Evolutionary conservation across 2,329 filamentous ascomycete species (phyloP).

Genomic region (Colletotrichum musae): DNA sequence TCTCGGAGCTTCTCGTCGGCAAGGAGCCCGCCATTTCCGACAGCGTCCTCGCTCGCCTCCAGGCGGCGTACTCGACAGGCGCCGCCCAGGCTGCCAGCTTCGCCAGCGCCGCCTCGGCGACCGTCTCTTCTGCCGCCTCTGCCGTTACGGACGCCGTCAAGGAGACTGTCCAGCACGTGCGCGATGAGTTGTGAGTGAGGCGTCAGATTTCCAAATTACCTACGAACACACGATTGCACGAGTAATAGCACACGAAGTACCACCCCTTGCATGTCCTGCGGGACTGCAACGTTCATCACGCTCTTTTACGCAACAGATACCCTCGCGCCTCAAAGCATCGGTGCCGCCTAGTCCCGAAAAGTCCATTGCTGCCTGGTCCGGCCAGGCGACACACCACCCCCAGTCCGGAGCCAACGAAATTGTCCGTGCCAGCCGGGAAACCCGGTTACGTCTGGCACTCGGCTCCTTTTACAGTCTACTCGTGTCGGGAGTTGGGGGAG

Average conservation of each 20-base stretch:
- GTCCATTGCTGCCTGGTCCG: conserved; percentile 37
- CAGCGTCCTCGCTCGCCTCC: conserved; percentile 80
- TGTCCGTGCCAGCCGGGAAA: not conserved
- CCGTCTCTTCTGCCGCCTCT: conserved; percentile 38
- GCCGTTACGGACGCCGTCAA: conserved; percentile 59
- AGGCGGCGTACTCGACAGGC: conserved; percentile 79
- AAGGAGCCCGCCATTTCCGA: conserved; percentile 88
- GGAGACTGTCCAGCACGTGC: conserved; percentile 52
- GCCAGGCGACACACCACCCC: conserved; percentile 9
- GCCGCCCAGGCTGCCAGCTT: conserved; percentile 66
- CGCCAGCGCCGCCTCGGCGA: conserved; percentile 52
- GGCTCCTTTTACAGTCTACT: conserved; percentile 1
- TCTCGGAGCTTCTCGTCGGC: conserved; percentile 82
- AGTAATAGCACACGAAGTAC: conserved; percentile 39
- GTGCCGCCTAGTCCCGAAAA: conserved; percentile 28
- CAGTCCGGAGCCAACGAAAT: conserved; percentile 3
- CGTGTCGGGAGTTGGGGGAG: not conserved
- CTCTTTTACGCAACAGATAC: conserved; percentile 41
- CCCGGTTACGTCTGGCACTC: not conserved
- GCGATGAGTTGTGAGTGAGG: conserved; percentile 58
- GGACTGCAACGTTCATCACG: conserved; percentile 14
- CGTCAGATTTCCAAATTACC: not conserved
- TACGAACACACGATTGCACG: conserved; percentile 37
- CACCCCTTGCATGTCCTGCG: conserved; percentile 1
- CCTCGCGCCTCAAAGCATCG: conserved; percentile 35